Evolutionary conservation across 495 filamentous ascomycete species (phyloP).

Genomic region (Cercophora newfieldiana): DNA sequence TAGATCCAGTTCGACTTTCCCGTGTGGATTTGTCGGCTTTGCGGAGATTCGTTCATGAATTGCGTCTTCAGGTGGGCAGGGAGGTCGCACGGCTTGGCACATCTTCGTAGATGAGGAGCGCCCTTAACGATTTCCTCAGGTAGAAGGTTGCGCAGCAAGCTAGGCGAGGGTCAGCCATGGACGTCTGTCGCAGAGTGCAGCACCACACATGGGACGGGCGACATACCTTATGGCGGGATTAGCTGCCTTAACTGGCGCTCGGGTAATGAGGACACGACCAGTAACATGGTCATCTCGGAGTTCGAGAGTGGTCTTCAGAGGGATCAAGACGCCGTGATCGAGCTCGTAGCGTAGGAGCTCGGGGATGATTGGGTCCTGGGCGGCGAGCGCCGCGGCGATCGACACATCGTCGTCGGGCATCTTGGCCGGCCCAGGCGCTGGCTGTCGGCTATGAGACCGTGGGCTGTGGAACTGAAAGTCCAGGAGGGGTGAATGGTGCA

Average conservation of each 20-base stretch:
- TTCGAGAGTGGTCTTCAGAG: conserved; percentile 58
- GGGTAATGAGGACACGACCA: conserved; percentile 53
- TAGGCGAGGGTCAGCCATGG: conserved; percentile 27
- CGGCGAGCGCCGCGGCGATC: conserved; percentile 26
- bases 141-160: conserved; percentile 48
- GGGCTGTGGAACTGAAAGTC: not conserved
- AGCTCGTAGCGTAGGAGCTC: conserved; percentile 33
- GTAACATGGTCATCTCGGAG: conserved; percentile 47
- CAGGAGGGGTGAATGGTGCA: not conserved
- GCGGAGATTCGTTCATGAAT: conserved; percentile 48
- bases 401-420: conserved; percentile 31
- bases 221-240: conserved; percentile 55
- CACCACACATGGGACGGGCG: not conserved
- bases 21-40: conserved; percentile 46
- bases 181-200: not conserved
- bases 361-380: conserved; percentile 31
- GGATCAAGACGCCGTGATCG: conserved; percentile 47
- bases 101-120: conserved; percentile 77
- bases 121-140: conserved; percentile 60
- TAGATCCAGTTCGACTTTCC: conserved; percentile 50
- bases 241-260: conserved; percentile 52
- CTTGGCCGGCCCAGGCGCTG: not conserved
- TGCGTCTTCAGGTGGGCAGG: conserved; percentile 52
- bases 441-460: not conserved
- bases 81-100: conserved; percentile 70